phyloP scores from a whole-genome alignment of 345 rosid genomes.

The Excoecaria agallocha region DNA sequence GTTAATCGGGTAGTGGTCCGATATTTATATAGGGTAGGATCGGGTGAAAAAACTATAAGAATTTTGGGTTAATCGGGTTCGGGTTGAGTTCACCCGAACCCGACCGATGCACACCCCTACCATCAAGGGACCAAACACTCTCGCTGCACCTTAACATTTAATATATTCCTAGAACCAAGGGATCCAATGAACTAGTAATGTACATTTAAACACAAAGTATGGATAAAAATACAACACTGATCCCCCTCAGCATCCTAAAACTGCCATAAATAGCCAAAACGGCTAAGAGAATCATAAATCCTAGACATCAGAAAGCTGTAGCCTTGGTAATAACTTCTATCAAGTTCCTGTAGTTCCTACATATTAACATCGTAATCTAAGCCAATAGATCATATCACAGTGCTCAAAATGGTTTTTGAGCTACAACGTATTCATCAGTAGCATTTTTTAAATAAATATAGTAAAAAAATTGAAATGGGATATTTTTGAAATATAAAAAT shows the following conservation, averaged over 20 bases:
- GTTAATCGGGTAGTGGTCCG: no score
- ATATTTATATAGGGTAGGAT: no score
- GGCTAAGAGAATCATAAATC: background rate
- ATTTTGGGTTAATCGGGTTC: no score
- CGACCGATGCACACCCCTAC: no score
- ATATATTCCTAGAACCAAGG: conserved; percentile 4
- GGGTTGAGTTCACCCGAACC: no score
- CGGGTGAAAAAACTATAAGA: no score
- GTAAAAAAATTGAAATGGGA: no score
- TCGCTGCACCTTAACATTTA: background rate
- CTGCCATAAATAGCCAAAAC: background rate
- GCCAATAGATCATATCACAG: conserved; percentile 23
- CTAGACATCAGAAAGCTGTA: no score
- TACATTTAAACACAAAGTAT: background rate
- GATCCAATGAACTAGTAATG: background rate
- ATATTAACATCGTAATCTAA: background rate
- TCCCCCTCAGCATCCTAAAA: background rate
- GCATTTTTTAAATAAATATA: no score
- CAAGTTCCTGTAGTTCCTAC: background rate
- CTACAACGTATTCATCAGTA: no score
- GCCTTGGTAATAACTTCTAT: background rate
- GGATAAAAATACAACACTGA: background rate
- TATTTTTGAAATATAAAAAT: no score
- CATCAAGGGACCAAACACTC: background rate
- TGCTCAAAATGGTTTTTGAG: conserved; percentile 68